Base-by-base conservation (phyloP, 2,329 filamentous ascomycete species). In the Fusarium sp. region DNA sequence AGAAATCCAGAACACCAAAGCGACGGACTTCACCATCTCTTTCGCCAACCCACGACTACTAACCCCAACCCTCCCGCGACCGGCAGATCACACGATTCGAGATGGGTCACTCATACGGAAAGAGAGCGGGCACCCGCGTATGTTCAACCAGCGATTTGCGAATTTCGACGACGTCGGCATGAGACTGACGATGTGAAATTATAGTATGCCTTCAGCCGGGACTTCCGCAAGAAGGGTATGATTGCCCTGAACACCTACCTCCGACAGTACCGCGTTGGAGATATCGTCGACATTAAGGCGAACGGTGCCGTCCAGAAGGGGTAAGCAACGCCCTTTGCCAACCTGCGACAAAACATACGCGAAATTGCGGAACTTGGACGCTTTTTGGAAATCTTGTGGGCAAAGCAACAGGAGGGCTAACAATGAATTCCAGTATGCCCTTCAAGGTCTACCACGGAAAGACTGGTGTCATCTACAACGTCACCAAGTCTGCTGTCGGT, bases 371-470 rank as follows among this genome's bases (percentile, higher is more conserved):
- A 67, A 57, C 58, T 68, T 67, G 52, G 30, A 42, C 54, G 65
- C 62, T 55, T 44, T 59, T 60, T 52, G 37, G 47, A 46, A 61
- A 61, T 53, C 12, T 32, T 51, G 25, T 67, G 52, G 44, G 51
- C 44, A 45, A 51, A 37, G 53, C 37, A 61, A 54, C 47, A 55
- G 40, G 32, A 52, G 47, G 69, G 72, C 81, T 85, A 74, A 84
- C 77, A 72, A 57, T 70, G 64, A 56, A 67, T 67, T 77, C 83
- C 79, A 94, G 94, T 88, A 96, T 97, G 94, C 94, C 95, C 80
- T 94, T 94, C 92, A 98, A 98, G 90, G 92, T 97, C 87, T 98
- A 97, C 92, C 94, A 98, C 90, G 96, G 95, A 82, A 98, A 98
- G 93, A 97, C 94, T 74, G 94, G 94, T 82, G 93, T 97, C 80